These are phyloP conservation scores for Capsella bursapastoris DNA, from an alignment of 345 rosid species.

Conservation along the genomic window DNA sequence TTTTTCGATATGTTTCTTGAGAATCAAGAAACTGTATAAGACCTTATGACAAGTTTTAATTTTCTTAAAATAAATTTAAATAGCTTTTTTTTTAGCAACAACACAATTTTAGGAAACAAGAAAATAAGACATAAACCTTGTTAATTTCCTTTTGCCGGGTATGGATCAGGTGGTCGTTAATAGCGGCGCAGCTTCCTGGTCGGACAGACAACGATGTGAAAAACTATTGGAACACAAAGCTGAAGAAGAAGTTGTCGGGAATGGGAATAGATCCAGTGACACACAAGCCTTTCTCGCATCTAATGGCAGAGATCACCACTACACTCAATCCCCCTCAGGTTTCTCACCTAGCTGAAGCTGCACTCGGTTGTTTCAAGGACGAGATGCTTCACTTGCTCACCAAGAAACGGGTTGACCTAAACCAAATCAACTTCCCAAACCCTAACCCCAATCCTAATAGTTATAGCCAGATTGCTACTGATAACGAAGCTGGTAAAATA, in stretches of 20 bases:
- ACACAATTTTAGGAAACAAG: constrained; percentile 8
- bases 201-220: constrained; percentile 93
- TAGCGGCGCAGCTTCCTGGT: constrained; percentile 94
- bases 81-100: not conserved
- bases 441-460: constrained; percentile 47
- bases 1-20: constrained; percentile 1
- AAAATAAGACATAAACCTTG: constrained; percentile 1
- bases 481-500: constrained; percentile 65
- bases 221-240: constrained; percentile 94
- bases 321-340: constrained; percentile 92
- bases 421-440: constrained; percentile 52
- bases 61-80: not conserved
- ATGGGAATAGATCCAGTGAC: constrained; percentile 96
- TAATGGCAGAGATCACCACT: constrained; percentile 96
- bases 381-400: constrained; percentile 98
- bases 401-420: constrained; percentile 84
- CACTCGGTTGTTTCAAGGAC: constrained; percentile 97
- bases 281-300: constrained; percentile 99
- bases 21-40: constrained; percentile 12
- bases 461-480: constrained; percentile 45
- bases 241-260: constrained; percentile 92
- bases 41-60: not conserved
- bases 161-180: constrained; percentile 76
- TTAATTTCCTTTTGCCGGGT: not conserved
- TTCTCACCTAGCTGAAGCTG: constrained; percentile 94